These are phyloP conservation scores for Trametes cubensis DNA, from an alignment of 768 basidiomycete species.

Conservation along the genomic window DNA sequence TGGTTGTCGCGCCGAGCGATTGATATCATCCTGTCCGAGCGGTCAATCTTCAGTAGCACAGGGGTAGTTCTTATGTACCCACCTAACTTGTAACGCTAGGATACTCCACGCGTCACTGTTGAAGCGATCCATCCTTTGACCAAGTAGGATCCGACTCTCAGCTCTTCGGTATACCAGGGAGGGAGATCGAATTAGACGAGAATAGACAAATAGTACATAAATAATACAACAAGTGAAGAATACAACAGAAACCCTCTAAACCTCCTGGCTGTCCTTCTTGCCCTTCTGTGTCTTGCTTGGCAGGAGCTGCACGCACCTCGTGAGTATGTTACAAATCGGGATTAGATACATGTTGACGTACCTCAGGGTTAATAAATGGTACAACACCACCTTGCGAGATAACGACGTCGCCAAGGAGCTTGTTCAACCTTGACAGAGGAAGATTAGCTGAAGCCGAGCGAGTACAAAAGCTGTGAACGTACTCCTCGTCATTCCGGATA, in stretches of 20 bases:
- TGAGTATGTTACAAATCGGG: not conserved
- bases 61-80: too few relatives aligned
- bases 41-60: too few relatives aligned
- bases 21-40: too few relatives aligned
- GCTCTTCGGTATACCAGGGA: not conserved
- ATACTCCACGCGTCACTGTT: too few relatives aligned
- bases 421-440: slow-evolving; percentile 59
- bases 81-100: too few relatives aligned
- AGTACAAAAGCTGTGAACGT: slow-evolving; percentile 28
- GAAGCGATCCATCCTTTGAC: too few relatives aligned
- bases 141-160: too few relatives aligned
- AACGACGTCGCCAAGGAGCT: slow-evolving; percentile 77
- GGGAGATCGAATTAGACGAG: slow-evolving; percentile 18
- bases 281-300: slow-evolving; percentile 54
- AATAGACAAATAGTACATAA: slow-evolving; percentile 25
- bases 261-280: slow-evolving; percentile 58
- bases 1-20: too few relatives aligned
- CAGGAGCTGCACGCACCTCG: slow-evolving; percentile 35
- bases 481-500: slow-evolving; percentile 94
- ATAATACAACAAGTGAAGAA: slow-evolving; percentile 26
- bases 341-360: slow-evolving; percentile 23
- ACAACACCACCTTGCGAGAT: slow-evolving; percentile 97
- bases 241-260: slow-evolving; percentile 35
- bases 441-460: not conserved
- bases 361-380: slow-evolving; percentile 73